Conservation (phyloP, 768 basidiomycete genomes). For the Calocera cornea region DNA sequence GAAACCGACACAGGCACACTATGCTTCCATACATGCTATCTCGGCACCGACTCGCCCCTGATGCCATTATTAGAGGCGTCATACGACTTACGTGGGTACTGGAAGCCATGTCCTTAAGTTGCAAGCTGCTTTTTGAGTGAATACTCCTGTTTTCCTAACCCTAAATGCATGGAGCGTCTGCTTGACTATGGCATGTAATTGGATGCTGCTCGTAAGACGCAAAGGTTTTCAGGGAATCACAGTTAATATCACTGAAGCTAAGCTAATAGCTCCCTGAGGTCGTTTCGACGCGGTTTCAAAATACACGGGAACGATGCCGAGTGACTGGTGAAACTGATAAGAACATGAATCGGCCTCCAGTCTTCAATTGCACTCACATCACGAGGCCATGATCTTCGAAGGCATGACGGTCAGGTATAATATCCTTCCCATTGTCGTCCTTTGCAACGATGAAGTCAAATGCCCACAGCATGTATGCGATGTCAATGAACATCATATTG, state of each 20-base stretch:
- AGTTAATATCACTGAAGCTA: not conserved
- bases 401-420: not conserved
- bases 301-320: not conserved
- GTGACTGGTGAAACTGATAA: not conserved
- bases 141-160: too few relatives aligned
- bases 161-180: too few relatives aligned
- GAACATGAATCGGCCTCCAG: not conserved
- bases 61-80: too few relatives aligned
- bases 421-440: not conserved
- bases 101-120: too few relatives aligned
- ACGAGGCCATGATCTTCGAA: not conserved
- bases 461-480: slow-evolving; percentile 3
- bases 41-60: too few relatives aligned
- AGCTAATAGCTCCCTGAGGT: not conserved
- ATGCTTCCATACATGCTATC: too few relatives aligned
- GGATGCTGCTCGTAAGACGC: too few relatives aligned
- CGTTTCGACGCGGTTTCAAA: not conserved
- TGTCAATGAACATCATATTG: not conserved
- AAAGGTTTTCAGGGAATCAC: too few relatives aligned
- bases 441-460: not conserved
- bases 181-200: too few relatives aligned
- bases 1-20: too few relatives aligned
- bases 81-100: too few relatives aligned
- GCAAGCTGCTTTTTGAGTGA: not conserved
- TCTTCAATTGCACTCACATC: not conserved